A percentile compares a stretch with the other conserved stretches of the same genome.
Evolutionary conservation across 108 stramenopile species (phyloP).

Genomic region (Skeletonema potamos): DNA sequence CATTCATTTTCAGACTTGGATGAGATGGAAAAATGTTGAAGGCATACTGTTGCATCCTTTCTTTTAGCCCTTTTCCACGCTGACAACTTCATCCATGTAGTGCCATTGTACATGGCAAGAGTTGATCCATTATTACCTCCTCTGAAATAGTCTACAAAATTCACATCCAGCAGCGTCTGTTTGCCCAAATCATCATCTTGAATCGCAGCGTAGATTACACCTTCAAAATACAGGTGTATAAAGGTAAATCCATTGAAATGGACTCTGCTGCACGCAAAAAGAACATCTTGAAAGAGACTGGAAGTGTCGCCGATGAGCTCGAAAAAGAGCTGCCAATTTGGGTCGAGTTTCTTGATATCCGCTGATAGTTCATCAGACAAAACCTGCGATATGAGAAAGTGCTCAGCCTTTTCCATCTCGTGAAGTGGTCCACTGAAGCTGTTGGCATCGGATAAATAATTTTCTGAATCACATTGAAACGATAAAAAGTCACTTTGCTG

Average conservation of each 20-base stretch:
- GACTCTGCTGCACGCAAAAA: conserved; percentile 51
- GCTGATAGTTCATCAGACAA: conserved; percentile 44
- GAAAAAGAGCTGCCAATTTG: conserved; percentile 55
- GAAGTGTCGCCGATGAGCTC: conserved; percentile 54
- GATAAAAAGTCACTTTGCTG: conserved; percentile 66
- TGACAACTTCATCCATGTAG: conserved; percentile 40
- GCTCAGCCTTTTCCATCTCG: conserved; percentile 50
- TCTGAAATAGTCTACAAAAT: conserved; percentile 63
- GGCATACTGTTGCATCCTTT: not conserved
- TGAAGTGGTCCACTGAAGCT: conserved; percentile 35
- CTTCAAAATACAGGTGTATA: conserved; percentile 61
- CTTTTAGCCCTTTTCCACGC: conserved; percentile 7
- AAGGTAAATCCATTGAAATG: conserved; percentile 61
- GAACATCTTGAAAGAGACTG: conserved; percentile 48
- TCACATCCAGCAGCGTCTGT: conserved; percentile 74
- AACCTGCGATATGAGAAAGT: conserved; percentile 60
- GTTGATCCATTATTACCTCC: conserved; percentile 20
- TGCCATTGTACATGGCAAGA: conserved; percentile 35
- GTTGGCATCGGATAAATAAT: conserved; percentile 1
- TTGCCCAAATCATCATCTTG: conserved; percentile 63
- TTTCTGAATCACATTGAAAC: conserved; percentile 42
- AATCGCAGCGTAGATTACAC: conserved; percentile 61
- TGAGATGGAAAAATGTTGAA: not conserved
- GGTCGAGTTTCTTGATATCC: conserved; percentile 28
- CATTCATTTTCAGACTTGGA: not conserved